A percentile compares a stretch with the other conserved stretches of the same genome.
These are phyloP conservation scores for Petunia axillaris DNA, from an alignment of 257 asterid species.

Conservation along the genomic window DNA sequence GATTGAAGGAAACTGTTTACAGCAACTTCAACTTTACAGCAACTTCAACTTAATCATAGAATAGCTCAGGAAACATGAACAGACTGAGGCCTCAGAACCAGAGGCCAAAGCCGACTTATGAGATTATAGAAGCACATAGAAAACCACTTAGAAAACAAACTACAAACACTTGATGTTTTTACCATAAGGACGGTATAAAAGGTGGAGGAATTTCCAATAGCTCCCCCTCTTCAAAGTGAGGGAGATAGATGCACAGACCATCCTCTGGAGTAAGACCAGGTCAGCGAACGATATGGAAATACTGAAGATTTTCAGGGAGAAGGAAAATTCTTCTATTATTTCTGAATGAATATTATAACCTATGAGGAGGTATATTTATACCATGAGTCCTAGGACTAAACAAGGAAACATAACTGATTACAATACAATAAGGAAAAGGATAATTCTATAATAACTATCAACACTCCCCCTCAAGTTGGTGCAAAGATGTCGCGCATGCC, in stretches of 20 bases:
- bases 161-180: background rate
- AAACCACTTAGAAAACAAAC: constrained; percentile 7
- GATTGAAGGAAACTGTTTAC: constrained; percentile 18
- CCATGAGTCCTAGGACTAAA: no score
- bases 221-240: constrained; percentile 20
- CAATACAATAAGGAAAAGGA: no score
- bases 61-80: background rate
- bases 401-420: no score
- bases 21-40: constrained; percentile 23
- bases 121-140: background rate
- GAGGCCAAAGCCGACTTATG: background rate
- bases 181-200: background rate
- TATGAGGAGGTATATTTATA: no score
- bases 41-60: constrained; percentile 15
- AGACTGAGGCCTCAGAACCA: background rate
- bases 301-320: no score
- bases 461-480: no score
- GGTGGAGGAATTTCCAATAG: background rate
- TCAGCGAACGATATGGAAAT: background rate
- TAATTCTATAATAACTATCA: no score
- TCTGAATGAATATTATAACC: no score
- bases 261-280: background rate
- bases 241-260: constrained; percentile 8
- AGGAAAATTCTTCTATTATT: no score
- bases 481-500: no score